A percentile compares a stretch with the other conserved stretches of the same genome.
Conservation (phyloP, 306 rosid genomes). For the Vicia villosa region DNA sequence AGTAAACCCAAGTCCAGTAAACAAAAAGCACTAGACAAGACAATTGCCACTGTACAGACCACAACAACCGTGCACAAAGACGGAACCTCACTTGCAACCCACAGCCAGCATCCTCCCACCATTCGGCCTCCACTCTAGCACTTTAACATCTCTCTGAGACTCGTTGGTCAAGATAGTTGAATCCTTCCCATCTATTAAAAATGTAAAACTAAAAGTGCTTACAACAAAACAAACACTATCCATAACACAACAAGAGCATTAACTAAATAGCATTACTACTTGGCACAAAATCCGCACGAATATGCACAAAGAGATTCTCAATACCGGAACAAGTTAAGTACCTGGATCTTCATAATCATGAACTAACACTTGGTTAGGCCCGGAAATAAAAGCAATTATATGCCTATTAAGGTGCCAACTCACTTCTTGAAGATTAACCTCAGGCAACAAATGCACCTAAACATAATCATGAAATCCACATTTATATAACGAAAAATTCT, state of each 20-base stretch:
- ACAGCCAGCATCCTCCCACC: constrained; percentile 77
- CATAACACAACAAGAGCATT: constrained; percentile 11
- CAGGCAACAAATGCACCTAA: constrained; percentile 78
- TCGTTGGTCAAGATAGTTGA: constrained; percentile 71
- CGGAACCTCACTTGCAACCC: constrained; percentile 84
- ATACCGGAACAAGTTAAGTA: constrained; percentile 30
- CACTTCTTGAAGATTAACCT: constrained; percentile 80
- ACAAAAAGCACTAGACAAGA: constrained; percentile 5
- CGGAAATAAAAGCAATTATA: constrained; percentile 74
- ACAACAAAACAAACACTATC: not conserved
- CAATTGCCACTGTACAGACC: not conserved
- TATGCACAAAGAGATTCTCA: too few relatives aligned
- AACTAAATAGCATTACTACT: too few relatives aligned
- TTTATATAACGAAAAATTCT: not conserved
- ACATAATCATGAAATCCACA: constrained; percentile 15
- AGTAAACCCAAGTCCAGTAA: constrained; percentile 28
- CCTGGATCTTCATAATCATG: constrained; percentile 84
- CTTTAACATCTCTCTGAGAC: constrained; percentile 69
- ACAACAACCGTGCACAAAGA: constrained; percentile 24
- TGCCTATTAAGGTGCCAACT: constrained; percentile 96
- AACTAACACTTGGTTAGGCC: constrained; percentile 65
- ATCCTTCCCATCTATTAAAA: constrained; percentile 78
- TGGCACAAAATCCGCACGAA: too few relatives aligned
- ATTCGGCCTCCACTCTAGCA: constrained; percentile 93
- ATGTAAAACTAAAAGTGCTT: constrained; percentile 18